These are phyloP conservation scores for Fusarium proliferatum DNA, from an alignment of 2,329 filamentous ascomycete species.

Conservation along the genomic window DNA sequence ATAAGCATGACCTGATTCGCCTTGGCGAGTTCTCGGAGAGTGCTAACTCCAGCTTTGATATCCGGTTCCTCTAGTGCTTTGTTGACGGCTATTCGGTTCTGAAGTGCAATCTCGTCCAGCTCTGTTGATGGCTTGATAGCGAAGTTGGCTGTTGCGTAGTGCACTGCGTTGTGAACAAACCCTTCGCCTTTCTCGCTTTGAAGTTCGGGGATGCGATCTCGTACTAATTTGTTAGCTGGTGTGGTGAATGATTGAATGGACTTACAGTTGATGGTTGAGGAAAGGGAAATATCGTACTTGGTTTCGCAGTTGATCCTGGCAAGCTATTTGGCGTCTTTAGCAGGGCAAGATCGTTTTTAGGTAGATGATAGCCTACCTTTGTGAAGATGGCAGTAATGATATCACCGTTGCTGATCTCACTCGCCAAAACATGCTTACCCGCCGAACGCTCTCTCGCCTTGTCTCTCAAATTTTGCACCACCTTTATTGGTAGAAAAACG, in stretches of 20 bases:
- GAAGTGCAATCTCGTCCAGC: background rate
- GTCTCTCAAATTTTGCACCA: background rate
- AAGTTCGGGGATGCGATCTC: slow-evolving; percentile 3
- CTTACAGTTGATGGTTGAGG: slow-evolving; percentile 6
- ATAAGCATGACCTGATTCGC: background rate
- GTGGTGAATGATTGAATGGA: accelerated
- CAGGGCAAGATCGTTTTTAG: accelerated
- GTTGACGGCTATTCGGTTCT: background rate
- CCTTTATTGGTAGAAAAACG: background rate
- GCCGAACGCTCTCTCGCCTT: background rate
- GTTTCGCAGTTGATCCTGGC: background rate
- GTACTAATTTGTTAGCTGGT: background rate
- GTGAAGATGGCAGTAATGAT: slow-evolving; percentile 6
- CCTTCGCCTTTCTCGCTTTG: background rate
- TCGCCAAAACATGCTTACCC: background rate
- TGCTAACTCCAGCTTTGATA: background rate
- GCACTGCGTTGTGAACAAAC: background rate
- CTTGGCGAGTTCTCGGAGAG: background rate
- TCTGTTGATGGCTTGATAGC: background rate
- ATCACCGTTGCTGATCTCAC: slow-evolving; percentile 3
- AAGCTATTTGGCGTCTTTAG: background rate
- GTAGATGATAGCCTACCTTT: background rate
- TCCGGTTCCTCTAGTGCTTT: background rate
- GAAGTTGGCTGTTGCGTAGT: background rate
- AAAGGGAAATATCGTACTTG: background rate